Conservation (phyloP, 2,329 filamentous ascomycete genomes). For the Penicillium sp. region DNA sequence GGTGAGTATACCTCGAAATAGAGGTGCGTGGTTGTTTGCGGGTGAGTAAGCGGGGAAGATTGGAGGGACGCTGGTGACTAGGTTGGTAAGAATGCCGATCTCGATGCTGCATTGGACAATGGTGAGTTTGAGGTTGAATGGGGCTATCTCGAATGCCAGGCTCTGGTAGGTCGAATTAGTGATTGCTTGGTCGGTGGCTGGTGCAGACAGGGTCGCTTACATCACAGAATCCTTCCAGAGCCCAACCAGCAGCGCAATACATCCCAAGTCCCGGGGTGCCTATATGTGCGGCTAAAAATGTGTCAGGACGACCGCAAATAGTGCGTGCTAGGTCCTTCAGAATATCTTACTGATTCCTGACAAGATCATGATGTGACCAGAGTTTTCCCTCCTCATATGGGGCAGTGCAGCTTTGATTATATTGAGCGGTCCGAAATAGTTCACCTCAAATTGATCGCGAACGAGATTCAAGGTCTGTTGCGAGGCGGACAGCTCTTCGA, state of each 20-base stretch:
- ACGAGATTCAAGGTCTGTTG: slow-evolving; percentile 75
- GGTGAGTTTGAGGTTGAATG: slow-evolving; percentile 95
- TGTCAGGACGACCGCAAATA: slow-evolving; percentile 19
- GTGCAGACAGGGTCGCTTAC: slow-evolving; percentile 41
- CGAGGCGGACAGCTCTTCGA: slow-evolving; percentile 82
- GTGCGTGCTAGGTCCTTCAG: background rate
- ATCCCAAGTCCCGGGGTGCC: slow-evolving; percentile 88
- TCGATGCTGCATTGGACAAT: slow-evolving; percentile 96
- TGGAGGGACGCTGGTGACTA: slow-evolving; percentile 79
- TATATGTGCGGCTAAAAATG: slow-evolving; percentile 69
- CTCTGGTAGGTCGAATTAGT: slow-evolving; percentile 48
- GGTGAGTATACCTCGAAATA: slow-evolving; percentile 78
- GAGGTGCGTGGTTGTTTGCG: slow-evolving; percentile 72
- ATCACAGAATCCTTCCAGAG: slow-evolving; percentile 93
- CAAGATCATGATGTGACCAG: slow-evolving; percentile 86
- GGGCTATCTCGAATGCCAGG: slow-evolving; percentile 91
- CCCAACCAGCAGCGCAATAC: slow-evolving; percentile 92
- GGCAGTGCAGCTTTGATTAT: slow-evolving; percentile 89
- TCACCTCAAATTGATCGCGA: slow-evolving; percentile 87
- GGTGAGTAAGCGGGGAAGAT: slow-evolving; percentile 68
- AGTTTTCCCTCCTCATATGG: slow-evolving; percentile 74
- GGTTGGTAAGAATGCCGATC: slow-evolving; percentile 82
- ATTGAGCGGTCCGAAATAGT: slow-evolving; percentile 95
- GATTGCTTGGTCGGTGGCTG: slow-evolving; percentile 6
- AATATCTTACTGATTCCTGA: slow-evolving; percentile 70